Percentiles rank a stretch among this genome's conserved stretches.
phyloP scores from a whole-genome alignment of 805 yeast species.

The Kodamaea lidongshanica region DNA sequence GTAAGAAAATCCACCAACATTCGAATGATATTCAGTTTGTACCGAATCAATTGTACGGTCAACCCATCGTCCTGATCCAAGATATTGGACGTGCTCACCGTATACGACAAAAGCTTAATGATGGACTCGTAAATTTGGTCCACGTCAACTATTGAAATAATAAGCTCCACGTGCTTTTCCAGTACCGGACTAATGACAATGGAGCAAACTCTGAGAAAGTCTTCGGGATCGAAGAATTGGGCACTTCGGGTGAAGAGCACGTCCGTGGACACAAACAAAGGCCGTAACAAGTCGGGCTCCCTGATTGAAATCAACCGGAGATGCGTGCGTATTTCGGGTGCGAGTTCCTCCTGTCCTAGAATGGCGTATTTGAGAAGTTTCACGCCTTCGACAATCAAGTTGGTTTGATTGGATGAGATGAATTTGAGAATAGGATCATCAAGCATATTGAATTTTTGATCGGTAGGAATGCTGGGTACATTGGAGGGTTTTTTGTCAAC shows the following conservation, averaged over 20 bases:
- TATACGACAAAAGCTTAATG: slow-evolving; percentile 21
- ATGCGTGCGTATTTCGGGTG: slow-evolving; percentile 17
- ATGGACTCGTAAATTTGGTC: slow-evolving; percentile 27
- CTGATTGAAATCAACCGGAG: slow-evolving; percentile 23
- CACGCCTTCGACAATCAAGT: slow-evolving; percentile 30
- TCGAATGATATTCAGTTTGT: slow-evolving; percentile 22
- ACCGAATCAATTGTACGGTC: slow-evolving; percentile 33
- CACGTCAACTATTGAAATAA: slow-evolving; percentile 18
- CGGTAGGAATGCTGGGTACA: not conserved
- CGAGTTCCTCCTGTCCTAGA: slow-evolving; percentile 29
- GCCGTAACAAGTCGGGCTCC: slow-evolving; percentile 26
- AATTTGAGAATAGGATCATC: slow-evolving; percentile 33
- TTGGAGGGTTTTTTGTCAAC: no score
- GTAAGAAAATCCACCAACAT: slow-evolving; percentile 24
- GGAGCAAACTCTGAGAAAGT: slow-evolving; percentile 29
- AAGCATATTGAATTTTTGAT: slow-evolving; percentile 18
- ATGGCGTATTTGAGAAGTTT: slow-evolving; percentile 33
- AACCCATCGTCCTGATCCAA: slow-evolving; percentile 24
- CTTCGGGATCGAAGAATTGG: slow-evolving; percentile 26
- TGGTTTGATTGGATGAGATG: slow-evolving; percentile 26
- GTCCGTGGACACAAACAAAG: slow-evolving; percentile 25
- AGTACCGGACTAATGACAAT: slow-evolving; percentile 19
- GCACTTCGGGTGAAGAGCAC: slow-evolving; percentile 19
- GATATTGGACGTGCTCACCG: slow-evolving; percentile 28
- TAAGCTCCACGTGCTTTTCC: slow-evolving; percentile 16